Conservation (phyloP, 1,139 yeast genomes). For the Saccharomyces hybrid region DNA sequence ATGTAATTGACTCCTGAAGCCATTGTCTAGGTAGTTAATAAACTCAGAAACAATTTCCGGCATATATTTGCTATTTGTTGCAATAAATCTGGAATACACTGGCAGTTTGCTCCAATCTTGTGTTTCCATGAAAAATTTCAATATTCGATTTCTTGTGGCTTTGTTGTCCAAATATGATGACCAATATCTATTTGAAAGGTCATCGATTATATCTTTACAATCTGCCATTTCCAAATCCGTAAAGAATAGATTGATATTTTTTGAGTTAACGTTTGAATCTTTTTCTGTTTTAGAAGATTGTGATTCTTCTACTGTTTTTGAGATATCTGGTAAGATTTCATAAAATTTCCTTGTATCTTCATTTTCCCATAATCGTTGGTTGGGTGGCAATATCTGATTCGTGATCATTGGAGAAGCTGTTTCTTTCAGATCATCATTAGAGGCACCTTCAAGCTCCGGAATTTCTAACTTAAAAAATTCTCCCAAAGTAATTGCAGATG, state of each 20-base stretch:
- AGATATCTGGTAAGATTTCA: constrained; percentile 37
- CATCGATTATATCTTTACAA: constrained; percentile 48
- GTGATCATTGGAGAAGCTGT: constrained; percentile 21
- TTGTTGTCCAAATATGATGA: constrained; percentile 50
- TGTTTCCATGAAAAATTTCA: constrained; percentile 46
- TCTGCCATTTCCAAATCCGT: constrained; percentile 39
- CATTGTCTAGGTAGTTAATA: constrained; percentile 47
- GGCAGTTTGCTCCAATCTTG: constrained; percentile 39
- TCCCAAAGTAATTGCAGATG: constrained; percentile 41
- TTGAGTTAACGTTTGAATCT: constrained; percentile 27
- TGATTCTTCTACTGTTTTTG: constrained; percentile 14
- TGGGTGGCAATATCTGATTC: constrained; percentile 16
- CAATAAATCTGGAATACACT: constrained; percentile 58
- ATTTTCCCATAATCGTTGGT: constrained; percentile 53
- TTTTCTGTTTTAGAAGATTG: background rate
- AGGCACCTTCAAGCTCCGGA: constrained; percentile 27
- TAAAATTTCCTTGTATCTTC: constrained; percentile 59
- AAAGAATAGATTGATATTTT: constrained; percentile 40
- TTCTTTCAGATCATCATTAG: constrained; percentile 16
- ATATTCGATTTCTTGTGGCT: constrained; percentile 59
- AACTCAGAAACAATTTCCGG: constrained; percentile 51
- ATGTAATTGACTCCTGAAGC: constrained; percentile 52
- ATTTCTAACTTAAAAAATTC: constrained; percentile 33
- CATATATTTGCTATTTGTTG: constrained; percentile 44
- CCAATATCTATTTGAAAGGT: constrained; percentile 51